Conservation (phyloP, 2,329 filamentous ascomycete genomes). For the Chaetomium sp. region DNA sequence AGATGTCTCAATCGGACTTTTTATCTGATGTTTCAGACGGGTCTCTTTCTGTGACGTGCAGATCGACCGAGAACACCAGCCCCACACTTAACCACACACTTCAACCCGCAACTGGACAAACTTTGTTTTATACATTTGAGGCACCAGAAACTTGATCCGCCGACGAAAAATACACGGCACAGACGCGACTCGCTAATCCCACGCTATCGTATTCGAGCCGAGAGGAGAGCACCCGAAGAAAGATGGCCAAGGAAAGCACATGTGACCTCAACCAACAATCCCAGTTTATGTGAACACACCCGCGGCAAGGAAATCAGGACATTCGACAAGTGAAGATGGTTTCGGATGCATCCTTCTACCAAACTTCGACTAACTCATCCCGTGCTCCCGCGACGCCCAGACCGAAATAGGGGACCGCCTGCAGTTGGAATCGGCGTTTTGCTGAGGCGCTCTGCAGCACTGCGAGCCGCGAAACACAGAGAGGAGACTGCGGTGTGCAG, state of each 20-base stretch:
- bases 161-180: too few relatives aligned
- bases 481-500: slow-evolving; percentile 6
- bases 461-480: slow-evolving; percentile 1
- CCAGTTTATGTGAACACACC: too few relatives aligned
- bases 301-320: too few relatives aligned
- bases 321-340: neutral
- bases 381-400: neutral
- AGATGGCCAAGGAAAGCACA: too few relatives aligned
- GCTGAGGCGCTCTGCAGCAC: neutral
- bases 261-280: too few relatives aligned
- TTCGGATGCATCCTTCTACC: neutral
- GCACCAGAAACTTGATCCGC: too few relatives aligned
- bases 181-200: too few relatives aligned
- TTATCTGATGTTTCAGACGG: slow-evolving; percentile 1
- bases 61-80: neutral
- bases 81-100: neutral
- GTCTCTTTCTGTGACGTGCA: neutral
- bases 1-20: neutral
- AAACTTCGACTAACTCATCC: neutral
- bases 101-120: neutral
- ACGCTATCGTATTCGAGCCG: too few relatives aligned
- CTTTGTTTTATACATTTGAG: neutral
- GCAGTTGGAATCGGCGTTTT: too few relatives aligned
- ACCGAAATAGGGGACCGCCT: neutral
- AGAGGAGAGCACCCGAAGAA: too few relatives aligned